These are phyloP conservation scores for Plasmodium cynomolgi DNA, from an alignment of 169 alveolate species.

Conservation along the genomic window DNA sequence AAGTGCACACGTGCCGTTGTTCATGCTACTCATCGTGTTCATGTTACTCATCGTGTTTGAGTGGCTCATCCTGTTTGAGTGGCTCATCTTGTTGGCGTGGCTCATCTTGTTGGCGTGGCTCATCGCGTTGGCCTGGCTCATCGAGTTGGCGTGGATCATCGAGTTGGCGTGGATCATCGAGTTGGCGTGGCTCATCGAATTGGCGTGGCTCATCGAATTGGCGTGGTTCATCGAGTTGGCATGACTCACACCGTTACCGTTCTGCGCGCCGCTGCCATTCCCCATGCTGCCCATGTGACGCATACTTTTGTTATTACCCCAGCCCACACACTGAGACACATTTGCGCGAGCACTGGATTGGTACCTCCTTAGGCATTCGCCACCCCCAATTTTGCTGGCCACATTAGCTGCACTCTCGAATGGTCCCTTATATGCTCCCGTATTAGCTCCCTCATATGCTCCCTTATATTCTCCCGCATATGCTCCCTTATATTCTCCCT, in stretches of 20 bases:
- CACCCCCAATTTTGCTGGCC: neutral
- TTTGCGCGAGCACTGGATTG: constrained; percentile 1
- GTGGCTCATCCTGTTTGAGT: neutral
- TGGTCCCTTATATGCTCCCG: neutral
- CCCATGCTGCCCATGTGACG: neutral
- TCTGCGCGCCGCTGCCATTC: neutral
- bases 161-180: neutral
- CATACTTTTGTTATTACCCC: neutral
- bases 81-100: neutral
- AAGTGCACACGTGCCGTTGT: neutral
- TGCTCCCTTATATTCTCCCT: neutral
- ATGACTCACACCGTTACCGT: neutral
- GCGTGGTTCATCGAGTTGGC: neutral
- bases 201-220: neutral
- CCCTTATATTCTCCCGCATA: neutral
- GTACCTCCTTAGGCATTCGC: neutral
- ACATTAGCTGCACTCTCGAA: neutral
- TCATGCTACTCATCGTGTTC: neutral
- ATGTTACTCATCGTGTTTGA: neutral
- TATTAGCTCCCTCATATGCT: neutral
- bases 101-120: neutral
- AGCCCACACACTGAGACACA: neutral
- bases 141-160: neutral
- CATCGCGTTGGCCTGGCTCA: neutral
- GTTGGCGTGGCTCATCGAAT: neutral